Evolutionary conservation across 2,329 filamentous ascomycete genomes (phyloP).

Genomic region (Neofusicoccum parvum): DNA sequence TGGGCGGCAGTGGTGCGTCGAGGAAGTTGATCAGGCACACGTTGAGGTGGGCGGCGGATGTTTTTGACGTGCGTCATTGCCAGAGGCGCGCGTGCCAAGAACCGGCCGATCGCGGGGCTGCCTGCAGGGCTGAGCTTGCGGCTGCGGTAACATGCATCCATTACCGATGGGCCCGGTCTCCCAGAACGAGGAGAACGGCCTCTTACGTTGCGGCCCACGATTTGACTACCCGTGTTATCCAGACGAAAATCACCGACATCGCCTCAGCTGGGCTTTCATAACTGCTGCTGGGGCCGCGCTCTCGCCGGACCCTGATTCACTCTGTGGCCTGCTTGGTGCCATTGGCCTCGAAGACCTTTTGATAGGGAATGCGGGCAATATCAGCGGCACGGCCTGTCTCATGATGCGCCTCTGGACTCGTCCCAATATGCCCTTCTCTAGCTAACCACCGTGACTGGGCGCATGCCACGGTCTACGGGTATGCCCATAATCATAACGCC

Average conservation of each 20-base stretch:
- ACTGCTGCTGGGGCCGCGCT: neutral
- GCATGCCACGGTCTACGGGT: constrained; percentile 1
- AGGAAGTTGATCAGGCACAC: neutral
- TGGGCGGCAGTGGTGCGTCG: neutral
- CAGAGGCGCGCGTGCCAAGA: constrained; percentile 5
- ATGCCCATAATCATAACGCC: constrained; percentile 17
- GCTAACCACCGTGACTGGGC: neutral
- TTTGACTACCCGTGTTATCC: neutral
- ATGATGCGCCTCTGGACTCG: neutral
- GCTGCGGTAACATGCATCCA: neutral
- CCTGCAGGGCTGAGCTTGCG: constrained; percentile 7
- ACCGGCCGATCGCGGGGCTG: constrained; percentile 10
- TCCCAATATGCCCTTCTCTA: neutral
- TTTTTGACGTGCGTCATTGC: constrained; percentile 20
- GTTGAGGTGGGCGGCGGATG: constrained; percentile 1
- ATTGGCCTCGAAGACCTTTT: neutral
- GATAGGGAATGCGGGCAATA: neutral
- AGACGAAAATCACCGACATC: neutral
- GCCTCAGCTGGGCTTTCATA: neutral
- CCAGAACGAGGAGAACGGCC: neutral
- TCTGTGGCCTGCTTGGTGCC: neutral
- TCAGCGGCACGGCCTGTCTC: neutral
- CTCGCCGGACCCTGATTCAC: neutral
- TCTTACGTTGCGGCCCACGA: neutral
- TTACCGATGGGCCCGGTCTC: neutral